phyloP scores from a whole-genome alignment of 768 basidiomycete genomes.

The Leccinum boreale region DNA sequence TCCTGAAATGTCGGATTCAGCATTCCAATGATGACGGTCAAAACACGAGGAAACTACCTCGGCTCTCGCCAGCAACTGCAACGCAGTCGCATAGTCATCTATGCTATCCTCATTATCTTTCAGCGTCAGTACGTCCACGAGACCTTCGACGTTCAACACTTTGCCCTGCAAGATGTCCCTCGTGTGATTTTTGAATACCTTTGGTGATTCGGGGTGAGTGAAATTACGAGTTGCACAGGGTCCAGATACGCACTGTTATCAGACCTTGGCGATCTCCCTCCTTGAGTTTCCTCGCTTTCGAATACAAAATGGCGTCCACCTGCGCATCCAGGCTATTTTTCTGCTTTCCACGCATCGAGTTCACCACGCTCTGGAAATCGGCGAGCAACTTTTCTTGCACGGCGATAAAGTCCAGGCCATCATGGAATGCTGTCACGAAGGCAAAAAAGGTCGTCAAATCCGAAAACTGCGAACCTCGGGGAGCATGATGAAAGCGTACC shows the following conservation, averaged over 20 bases:
- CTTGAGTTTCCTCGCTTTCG: constrained; percentile 44
- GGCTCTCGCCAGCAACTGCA: constrained; percentile 60
- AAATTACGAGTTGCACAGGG: neutral
- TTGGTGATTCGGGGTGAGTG: neutral
- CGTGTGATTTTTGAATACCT: constrained; percentile 72
- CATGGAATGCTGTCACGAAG: constrained; percentile 66
- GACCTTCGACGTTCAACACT: constrained; percentile 72
- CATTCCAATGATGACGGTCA: neutral
- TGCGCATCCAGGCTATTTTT: constrained; percentile 64
- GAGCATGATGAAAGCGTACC: constrained; percentile 36
- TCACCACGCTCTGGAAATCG: constrained; percentile 54
- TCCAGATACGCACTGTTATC: constrained; percentile 27
- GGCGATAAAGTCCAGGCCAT: constrained; percentile 81
- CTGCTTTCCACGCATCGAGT: constrained; percentile 49
- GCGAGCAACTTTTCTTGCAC: constrained; percentile 71
- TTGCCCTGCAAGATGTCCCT: constrained; percentile 71
- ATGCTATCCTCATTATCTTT: constrained; percentile 67
- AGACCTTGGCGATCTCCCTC: constrained; percentile 50
- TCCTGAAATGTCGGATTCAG: constrained; percentile 39
- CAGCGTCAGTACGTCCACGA: constrained; percentile 79
- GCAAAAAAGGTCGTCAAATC: constrained; percentile 5
- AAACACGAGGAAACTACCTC: constrained; percentile 37
- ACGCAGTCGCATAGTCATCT: constrained; percentile 66
- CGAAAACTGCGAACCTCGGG: neutral
- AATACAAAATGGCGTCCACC: constrained; percentile 57